These are phyloP conservation scores for Plantago major DNA, from an alignment of 257 asterid genomes.

Conservation along the genomic window DNA sequence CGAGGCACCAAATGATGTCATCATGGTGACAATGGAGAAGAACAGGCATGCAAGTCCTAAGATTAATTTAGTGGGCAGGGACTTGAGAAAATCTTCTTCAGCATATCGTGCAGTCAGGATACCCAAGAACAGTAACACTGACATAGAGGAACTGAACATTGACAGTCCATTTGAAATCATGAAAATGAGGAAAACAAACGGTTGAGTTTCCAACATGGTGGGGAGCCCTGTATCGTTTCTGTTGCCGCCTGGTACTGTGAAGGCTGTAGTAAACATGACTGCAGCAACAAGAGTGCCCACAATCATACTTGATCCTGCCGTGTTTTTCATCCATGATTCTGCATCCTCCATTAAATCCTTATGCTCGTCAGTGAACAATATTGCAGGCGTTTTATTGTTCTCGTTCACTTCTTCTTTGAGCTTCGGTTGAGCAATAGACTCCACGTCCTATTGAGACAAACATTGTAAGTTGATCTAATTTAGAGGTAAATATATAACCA, in stretches of 20 bases:
- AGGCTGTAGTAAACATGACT: constrained; percentile 34
- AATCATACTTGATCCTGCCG: constrained; percentile 30
- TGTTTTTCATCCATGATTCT: constrained; percentile 33
- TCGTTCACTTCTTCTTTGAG: constrained; percentile 28
- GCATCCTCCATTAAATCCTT: constrained; percentile 20
- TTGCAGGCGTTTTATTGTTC: constrained; percentile 21
- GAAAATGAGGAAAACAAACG: constrained; percentile 20
- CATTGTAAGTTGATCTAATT: neutral
- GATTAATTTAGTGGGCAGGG: constrained; percentile 21
- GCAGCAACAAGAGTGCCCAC: constrained; percentile 34
- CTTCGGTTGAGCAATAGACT: constrained; percentile 26
- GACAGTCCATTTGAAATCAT: constrained; percentile 28
- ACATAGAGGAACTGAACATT: constrained; percentile 23
- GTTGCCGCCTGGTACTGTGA: constrained; percentile 38
- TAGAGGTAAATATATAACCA: too few species aligned
- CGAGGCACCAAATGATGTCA: constrained; percentile 26
- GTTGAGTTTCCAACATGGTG: constrained; percentile 12
- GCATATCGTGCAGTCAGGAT: constrained; percentile 28
- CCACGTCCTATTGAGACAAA: constrained; percentile 18
- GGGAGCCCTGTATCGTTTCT: constrained; percentile 15
- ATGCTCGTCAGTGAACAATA: constrained; percentile 22
- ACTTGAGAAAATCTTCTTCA: constrained; percentile 22
- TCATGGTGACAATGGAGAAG: constrained; percentile 23
- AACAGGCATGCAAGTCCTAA: constrained; percentile 21
- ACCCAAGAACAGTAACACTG: constrained; percentile 29